Percentiles rank a stretch among this genome's conserved stretches.
These are phyloP conservation scores for Sarocladiaceae sp. DNA, from an alignment of 2,329 filamentous ascomycete species.

Conservation along the genomic window DNA sequence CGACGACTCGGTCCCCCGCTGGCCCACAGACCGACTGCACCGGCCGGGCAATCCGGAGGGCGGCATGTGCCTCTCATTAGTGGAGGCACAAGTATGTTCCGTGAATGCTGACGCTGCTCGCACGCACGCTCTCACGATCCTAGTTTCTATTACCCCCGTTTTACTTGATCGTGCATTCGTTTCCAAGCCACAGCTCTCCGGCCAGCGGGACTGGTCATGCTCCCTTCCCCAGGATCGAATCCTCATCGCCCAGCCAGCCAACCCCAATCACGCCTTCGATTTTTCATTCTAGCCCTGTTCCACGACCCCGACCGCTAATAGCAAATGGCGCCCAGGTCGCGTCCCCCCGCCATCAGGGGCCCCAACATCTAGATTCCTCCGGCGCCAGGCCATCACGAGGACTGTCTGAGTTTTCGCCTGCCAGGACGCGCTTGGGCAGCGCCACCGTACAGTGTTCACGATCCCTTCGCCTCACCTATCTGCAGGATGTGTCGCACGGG, in stretches of 20 bases:
- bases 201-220: slow-evolving; percentile 5
- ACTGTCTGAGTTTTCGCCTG: slow-evolving; percentile 4
- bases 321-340: neutral
- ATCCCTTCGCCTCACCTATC: neutral
- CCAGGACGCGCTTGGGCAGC: neutral
- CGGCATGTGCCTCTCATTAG: neutral
- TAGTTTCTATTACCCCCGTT: slow-evolving; percentile 14
- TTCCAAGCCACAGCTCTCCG: slow-evolving; percentile 14
- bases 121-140: neutral
- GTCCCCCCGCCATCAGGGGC: slow-evolving; percentile 13
- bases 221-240: slow-evolving; percentile 5
- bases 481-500: neutral
- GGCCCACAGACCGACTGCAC: slow-evolving; percentile 1
- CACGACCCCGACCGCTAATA: slow-evolving; percentile 9
- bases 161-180: slow-evolving; percentile 30
- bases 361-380: slow-evolving; percentile 11
- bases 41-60: slow-evolving; percentile 6
- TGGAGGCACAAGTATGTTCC: neutral
- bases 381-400: slow-evolving; percentile 5
- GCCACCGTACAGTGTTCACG: neutral
- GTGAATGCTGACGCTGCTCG: neutral
- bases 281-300: slow-evolving; percentile 7
- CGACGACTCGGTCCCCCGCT: slow-evolving; percentile 2
- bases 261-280: neutral
- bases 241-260: neutral